Conservation (phyloP, 192 early-diverging fungal genomes). For the Obelidium mucronatum region DNA sequence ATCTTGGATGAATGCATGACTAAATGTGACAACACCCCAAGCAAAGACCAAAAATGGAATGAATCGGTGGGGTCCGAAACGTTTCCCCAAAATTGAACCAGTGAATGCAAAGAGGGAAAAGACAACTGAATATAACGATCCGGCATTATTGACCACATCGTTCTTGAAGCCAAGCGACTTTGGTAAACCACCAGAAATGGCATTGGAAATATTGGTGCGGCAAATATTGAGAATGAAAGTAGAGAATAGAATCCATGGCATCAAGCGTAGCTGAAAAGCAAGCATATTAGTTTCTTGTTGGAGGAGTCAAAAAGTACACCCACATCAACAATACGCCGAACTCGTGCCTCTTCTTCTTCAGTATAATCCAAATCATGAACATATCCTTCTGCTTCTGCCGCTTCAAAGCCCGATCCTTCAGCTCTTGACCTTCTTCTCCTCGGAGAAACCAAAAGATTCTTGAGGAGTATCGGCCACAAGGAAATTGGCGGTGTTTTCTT, state of each 20-base stretch:
- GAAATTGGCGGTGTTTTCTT: too few species aligned
- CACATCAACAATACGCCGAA: conserved; percentile 15
- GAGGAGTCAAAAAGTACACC: background rate
- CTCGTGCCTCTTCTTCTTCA: background rate
- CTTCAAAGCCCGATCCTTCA: too few species aligned
- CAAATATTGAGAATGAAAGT: too few species aligned
- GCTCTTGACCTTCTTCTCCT: too few species aligned
- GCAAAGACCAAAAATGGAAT: too few species aligned
- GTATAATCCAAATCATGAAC: too few species aligned
- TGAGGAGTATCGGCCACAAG: too few species aligned
- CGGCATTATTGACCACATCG: background rate
- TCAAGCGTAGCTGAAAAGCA: conserved; percentile 10
- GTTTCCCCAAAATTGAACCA: conserved; percentile 22
- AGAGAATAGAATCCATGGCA: too few species aligned
- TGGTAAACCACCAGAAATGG: conserved; percentile 7
- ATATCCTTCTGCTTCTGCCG: too few species aligned
- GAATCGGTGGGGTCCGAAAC: conserved; percentile 9
- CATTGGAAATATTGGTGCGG: too few species aligned
- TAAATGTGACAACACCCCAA: too few species aligned
- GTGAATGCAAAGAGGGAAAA: conserved; percentile 18
- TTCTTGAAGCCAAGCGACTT: background rate
- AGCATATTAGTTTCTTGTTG: background rate
- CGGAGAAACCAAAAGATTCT: too few species aligned
- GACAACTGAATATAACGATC: conserved; percentile 22
- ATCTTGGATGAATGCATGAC: background rate